Base-by-base conservation (phyloP, 169 alveolate species). In the Plasmodium chabaudi region DNA sequence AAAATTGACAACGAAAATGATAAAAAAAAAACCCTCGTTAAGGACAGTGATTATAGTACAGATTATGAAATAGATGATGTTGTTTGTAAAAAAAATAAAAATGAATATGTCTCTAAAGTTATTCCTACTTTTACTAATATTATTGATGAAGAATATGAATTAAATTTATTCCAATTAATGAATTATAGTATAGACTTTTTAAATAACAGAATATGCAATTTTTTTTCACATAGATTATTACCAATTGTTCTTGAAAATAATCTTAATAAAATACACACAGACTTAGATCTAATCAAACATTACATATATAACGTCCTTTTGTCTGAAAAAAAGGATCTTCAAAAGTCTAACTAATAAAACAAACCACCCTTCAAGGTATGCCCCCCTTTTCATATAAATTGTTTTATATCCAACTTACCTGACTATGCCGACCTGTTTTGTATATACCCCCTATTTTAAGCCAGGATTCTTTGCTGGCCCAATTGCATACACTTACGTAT, bases 221-320 rank as follows among this genome's bases (percentile, higher is more conserved):
- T 44, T 25, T 46, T 82, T 13, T 82, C 90, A n/a, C 90, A 82
- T 27, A 82, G 65, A 47, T 71, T 67, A 19, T 42, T 82, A 15
- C 84, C 90, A 10, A 65, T 65, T 68, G 27, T 82, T 17, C 17
- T 53, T 21, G 77, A 82, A 13, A 67, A 25, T 1, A 56, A 59
- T 17, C 10, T 82, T 34, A 82, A 82, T 17, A 42, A 51, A 59
- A 53, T 82, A 47, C 67, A 82, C 17, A 60, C 19, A 17, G 72
- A 67, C 12, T 61, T 82, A 12, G 34, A 39, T 9, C 4, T 67
- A 25, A 53, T 65, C 9, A 82, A 82, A 55, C 53, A 17, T 15
- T 67, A 67, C 21, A 13, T 82, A 44, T 82, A 27, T 12, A 60
- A 82, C 51, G 56, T 27, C 12, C 27, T 82, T 53, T 42, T 82